Evolutionary conservation across 2,329 filamentous ascomycete genomes (phyloP), one percentile per base, ranked within the genome.

Genomic region (Daldinia sp.): DNA sequence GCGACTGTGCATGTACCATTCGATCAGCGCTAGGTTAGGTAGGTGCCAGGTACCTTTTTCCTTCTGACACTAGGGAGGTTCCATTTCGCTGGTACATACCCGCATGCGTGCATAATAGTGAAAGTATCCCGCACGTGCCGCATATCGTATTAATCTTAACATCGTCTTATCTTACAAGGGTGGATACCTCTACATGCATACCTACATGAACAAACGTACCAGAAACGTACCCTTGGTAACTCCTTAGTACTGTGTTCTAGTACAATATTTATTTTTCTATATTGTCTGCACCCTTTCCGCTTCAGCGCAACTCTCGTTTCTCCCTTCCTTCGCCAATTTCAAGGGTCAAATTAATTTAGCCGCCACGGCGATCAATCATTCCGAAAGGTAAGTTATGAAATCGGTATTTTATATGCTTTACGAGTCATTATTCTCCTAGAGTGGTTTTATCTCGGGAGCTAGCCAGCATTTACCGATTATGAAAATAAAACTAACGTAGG

Each of bases 111-210:
- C 37, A 54, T 54, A 19, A 27, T 52, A 43, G 41, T 34, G 29
- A 13, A 50, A 34, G 47, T 57, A 58, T 58, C 51, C 53, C 63
- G 51, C 63, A 66, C 56, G 59, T 66, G 56, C 63, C 60, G 58
- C 54, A 53, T 35, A 39, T 56, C 58, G 58, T 61, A 61, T 56
- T 59, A 19, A 52, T 29, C 27, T 41, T 60, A 61, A 53, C 49
- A 51, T 63, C 57, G 64, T 45, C 60, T 66, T 66, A 66, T 66
- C 63, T 54, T 47, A 57, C 62, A 34, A 13, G 35, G 35, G 34
- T 41, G 30, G 19, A 34, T 53, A 53, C 39, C 13, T 25, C 15
- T 25, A 37, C 19, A 52, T 13, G 50, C 45, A 30, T 45, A n/a
- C n/a, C n/a, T n/a, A n/a, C n/a, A n/a, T n/a, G n/a, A n/a, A n/a